Evolutionary conservation across 305 asterid species (phyloP).

Genomic region (Solanum hybrid): DNA sequence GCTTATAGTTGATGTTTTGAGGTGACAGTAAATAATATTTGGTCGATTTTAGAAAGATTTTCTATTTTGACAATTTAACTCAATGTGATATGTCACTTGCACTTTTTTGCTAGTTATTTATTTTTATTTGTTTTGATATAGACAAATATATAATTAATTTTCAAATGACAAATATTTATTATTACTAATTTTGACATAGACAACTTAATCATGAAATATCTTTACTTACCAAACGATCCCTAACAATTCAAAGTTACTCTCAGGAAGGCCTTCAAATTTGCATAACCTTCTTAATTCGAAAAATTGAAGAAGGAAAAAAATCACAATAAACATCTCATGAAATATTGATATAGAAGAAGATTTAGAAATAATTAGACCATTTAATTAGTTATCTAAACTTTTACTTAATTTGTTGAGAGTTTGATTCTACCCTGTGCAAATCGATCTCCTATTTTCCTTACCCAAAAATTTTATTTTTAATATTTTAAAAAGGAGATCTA

Average conservation of each 20-base stretch:
- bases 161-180: background rate
- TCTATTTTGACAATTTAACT: background rate
- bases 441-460: background rate
- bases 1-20: background rate
- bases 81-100: background rate
- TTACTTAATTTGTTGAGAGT: background rate
- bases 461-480: background rate
- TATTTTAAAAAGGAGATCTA: background rate
- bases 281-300: background rate
- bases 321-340: background rate
- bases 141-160: background rate
- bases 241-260: background rate
- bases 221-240: background rate
- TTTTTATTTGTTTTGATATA: background rate
- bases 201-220: background rate
- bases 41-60: background rate
- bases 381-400: background rate
- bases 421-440: background rate
- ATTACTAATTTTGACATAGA: background rate
- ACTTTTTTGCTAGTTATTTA: background rate
- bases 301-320: background rate
- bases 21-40: background rate
- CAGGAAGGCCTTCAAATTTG: background rate
- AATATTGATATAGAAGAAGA: background rate
- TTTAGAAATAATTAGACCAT: background rate